A percentile compares a stretch with the other conserved stretches of the same genome.
phyloP scores from a whole-genome alignment of 495 filamentous ascomycete genomes.

The Poronia punctata region DNA sequence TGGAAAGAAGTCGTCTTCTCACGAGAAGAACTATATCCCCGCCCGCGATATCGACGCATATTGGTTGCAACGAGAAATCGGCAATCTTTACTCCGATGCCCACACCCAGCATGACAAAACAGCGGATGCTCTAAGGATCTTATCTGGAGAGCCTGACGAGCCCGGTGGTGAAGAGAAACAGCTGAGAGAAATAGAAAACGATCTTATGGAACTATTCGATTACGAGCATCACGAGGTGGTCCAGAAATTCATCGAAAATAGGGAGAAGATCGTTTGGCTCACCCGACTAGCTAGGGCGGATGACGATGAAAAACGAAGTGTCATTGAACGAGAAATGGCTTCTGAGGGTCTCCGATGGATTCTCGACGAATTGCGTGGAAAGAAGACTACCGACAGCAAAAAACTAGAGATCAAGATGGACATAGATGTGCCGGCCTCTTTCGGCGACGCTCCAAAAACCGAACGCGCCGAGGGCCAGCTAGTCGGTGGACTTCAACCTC shows the following conservation, averaged over 20 bases:
- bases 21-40: conserved; percentile 59
- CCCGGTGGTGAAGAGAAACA: conserved; percentile 64
- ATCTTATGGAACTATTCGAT: conserved; percentile 95
- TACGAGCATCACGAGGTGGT: conserved; percentile 95
- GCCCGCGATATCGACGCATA: conserved; percentile 92
- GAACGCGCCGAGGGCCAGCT: conserved; percentile 56
- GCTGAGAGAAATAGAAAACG: conserved; percentile 91
- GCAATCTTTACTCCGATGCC: conserved; percentile 77
- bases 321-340: conserved; percentile 83
- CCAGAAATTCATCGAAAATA: conserved; percentile 83
- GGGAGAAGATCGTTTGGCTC: conserved; percentile 90
- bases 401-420: conserved; percentile 93
- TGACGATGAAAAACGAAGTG: conserved; percentile 65
- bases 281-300: conserved; percentile 83
- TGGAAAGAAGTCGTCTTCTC: conserved; percentile 26
- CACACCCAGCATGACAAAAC: conserved; percentile 89
- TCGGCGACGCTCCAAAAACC: conserved; percentile 35
- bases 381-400: conserved; percentile 49
- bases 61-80: conserved; percentile 93
- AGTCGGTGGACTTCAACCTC: conserved; percentile 79
- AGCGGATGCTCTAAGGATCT: conserved; percentile 66
- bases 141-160: conserved; percentile 70
- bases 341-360: conserved; percentile 81
- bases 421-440: conserved; percentile 67
- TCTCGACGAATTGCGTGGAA: conserved; percentile 70